phyloP scores from a whole-genome alignment of 2,329 filamentous ascomycete species.

The Penicillium thymicola region DNA sequence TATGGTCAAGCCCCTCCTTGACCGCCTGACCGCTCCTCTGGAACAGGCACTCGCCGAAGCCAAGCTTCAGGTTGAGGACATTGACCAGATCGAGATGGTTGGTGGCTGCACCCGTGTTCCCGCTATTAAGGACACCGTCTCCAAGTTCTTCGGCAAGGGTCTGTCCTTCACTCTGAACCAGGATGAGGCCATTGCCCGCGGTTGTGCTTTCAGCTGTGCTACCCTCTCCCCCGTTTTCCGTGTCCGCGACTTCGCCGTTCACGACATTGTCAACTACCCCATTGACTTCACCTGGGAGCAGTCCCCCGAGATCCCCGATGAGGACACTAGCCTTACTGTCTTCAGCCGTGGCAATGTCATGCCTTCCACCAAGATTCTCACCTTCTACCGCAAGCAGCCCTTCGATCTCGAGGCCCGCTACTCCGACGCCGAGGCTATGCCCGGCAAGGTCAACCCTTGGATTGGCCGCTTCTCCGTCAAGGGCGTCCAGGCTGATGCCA shows the following conservation, averaged over 20 bases:
- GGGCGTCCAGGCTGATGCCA: conserved; percentile 87
- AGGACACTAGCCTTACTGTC: conserved; percentile 94
- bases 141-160: conserved; percentile 85
- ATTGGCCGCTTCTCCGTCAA: conserved; percentile 98
- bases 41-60: conserved; percentile 94
- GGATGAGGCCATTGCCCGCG: conserved; percentile 93
- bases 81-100: conserved; percentile 88
- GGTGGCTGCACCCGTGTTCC: conserved; percentile 94
- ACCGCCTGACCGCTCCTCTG: conserved; percentile 68
- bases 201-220: conserved; percentile 95
- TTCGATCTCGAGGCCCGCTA: conserved; percentile 97
- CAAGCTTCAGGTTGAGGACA: conserved; percentile 85
- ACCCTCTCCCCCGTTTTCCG: conserved; percentile 97
- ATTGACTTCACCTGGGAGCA: conserved; percentile 99
- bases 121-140: conserved; percentile 82
- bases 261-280: conserved; percentile 97
- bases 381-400: conserved; percentile 96
- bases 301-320: conserved; percentile 94
- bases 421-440: conserved; percentile 77
- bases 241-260: conserved; percentile 94
- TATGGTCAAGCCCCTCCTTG: conserved; percentile 79
- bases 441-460: conserved; percentile 88
- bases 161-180: conserved; percentile 97
- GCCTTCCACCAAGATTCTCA: conserved; percentile 98
- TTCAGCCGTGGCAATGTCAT: conserved; percentile 97